A percentile compares a stretch with the other conserved stretches of the same genome.
Evolutionary conservation across 2,329 filamentous ascomycete species (phyloP).

Genomic region (Talaromyces sp.): DNA sequence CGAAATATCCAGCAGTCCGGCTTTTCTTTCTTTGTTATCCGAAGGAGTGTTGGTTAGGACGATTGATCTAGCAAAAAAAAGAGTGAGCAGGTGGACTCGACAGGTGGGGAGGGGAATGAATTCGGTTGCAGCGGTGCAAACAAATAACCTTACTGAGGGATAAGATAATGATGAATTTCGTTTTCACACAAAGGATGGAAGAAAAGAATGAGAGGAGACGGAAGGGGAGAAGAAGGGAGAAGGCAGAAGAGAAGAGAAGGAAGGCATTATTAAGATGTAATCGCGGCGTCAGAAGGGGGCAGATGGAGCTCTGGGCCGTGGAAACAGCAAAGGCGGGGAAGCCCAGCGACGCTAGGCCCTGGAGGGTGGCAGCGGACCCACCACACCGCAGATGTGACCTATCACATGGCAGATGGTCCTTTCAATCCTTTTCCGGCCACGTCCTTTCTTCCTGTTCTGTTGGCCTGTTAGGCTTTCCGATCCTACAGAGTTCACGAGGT

Average conservation of each 20-base stretch:
- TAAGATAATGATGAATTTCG: conserved; percentile 4
- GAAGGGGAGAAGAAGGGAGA: conserved; percentile 1
- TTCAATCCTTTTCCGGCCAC: neutral
- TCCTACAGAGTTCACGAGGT: too few species aligned
- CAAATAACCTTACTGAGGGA: neutral
- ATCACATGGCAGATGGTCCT: neutral
- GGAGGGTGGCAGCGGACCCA: neutral
- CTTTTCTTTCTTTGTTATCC: neutral
- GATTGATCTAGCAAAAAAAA: neutral
- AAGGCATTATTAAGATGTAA: neutral
- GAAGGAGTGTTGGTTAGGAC: neutral
- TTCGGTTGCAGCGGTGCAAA: neutral
- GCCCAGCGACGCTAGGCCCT: neutral
- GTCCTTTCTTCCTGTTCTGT: neutral
- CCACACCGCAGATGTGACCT: neutral
- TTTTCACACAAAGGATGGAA: neutral
- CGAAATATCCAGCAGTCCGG: neutral
- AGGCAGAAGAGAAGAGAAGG: conserved; percentile 2
- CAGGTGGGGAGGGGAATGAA: too few species aligned
- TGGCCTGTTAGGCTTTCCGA: too few species aligned
- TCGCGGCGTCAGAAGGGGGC: conserved; percentile 1
- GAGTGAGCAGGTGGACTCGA: neutral
- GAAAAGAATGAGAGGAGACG: conserved; percentile 3
- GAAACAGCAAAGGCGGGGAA: neutral
- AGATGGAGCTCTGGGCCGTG: neutral